Conservation (phyloP, 148 eudicot species). For the Amaranthus cruentus region DNA sequence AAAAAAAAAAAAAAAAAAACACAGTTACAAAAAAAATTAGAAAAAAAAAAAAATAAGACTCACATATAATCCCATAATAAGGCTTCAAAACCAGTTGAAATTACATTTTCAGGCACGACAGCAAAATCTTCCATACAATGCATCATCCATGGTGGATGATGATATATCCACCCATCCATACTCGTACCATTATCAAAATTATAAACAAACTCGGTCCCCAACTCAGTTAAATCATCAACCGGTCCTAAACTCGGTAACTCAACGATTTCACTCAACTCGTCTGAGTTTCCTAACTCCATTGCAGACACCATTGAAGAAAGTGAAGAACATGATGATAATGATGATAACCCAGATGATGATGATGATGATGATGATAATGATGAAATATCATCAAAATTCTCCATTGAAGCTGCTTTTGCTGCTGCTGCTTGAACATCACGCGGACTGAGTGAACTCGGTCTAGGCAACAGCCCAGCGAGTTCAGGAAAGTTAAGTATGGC, state of each 20-base stretch:
- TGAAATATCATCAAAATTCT: slow-evolving; percentile 20
- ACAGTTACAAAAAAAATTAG: slow-evolving; percentile 1
- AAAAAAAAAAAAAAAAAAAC: background rate
- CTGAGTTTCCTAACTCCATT: slow-evolving; percentile 32
- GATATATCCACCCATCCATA: slow-evolving; percentile 44
- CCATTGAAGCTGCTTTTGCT: slow-evolving; percentile 77
- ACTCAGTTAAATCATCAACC: slow-evolving; percentile 34
- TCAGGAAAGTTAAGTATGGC: slow-evolving; percentile 85
- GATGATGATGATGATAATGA: background rate
- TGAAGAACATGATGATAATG: slow-evolving; percentile 17
- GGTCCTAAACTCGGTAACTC: slow-evolving; percentile 65
- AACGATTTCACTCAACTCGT: slow-evolving; percentile 62
- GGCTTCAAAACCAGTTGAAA: slow-evolving; percentile 33
- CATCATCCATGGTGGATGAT: slow-evolving; percentile 37
- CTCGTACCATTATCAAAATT: background rate
- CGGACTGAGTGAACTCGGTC: slow-evolving; percentile 53
- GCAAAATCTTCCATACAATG: slow-evolving; percentile 26
- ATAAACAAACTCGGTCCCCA: slow-evolving; percentile 42
- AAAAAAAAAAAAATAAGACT: background rate
- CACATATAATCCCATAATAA: slow-evolving; percentile 49
- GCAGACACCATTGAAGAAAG: slow-evolving; percentile 27
- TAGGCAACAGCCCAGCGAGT: slow-evolving; percentile 50
- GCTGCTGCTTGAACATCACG: slow-evolving; percentile 86
- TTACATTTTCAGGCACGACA: slow-evolving; percentile 23
- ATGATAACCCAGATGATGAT: slow-evolving; percentile 21